Conservation (phyloP, 768 basidiomycete species). For the Pisolithus orientalis region DNA sequence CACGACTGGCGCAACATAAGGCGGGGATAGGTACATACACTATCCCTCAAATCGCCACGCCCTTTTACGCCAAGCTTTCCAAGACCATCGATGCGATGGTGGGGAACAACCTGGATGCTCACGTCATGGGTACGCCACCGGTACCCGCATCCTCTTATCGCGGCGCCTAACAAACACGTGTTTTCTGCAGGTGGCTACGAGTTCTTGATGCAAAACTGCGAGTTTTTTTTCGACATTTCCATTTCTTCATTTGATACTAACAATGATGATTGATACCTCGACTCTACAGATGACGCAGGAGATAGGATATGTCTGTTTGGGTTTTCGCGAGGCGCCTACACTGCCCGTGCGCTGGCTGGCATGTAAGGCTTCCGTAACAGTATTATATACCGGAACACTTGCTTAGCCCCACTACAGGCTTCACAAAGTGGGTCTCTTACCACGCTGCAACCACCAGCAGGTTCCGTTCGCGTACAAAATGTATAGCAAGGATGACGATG, state of each 20-base stretch:
- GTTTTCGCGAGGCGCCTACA: conserved; percentile 73
- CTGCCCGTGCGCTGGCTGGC: conserved; percentile 66
- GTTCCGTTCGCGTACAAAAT: conserved; percentile 68
- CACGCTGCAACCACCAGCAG: conserved; percentile 65
- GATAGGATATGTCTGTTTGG: conserved; percentile 80
- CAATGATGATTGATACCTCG: background rate
- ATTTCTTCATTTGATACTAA: background rate
- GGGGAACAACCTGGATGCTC: conserved; percentile 55
- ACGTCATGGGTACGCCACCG: conserved; percentile 58
- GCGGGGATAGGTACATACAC: conserved; percentile 72
- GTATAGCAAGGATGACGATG: conserved; percentile 52
- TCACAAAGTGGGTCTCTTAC: conserved; percentile 68
- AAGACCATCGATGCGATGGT: conserved; percentile 56
- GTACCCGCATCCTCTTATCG: background rate
- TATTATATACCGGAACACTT: too few species aligned
- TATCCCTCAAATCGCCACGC: conserved; percentile 56
- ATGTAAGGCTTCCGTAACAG: conserved; percentile 36
- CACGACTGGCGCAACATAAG: conserved; percentile 23
- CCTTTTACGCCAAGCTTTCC: conserved; percentile 45
- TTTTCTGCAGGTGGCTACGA: conserved; percentile 54
- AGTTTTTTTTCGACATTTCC: conserved; percentile 10
- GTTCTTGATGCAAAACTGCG: conserved; percentile 75
- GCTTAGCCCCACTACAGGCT: conserved; percentile 31
- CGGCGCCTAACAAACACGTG: background rate
- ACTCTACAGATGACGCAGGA: conserved; percentile 45